A percentile compares a stretch with the other conserved stretches of the same genome.
phyloP scores from a whole-genome alignment of 2,329 filamentous ascomycete genomes.

The Colletotrichum lindemuthianum region DNA sequence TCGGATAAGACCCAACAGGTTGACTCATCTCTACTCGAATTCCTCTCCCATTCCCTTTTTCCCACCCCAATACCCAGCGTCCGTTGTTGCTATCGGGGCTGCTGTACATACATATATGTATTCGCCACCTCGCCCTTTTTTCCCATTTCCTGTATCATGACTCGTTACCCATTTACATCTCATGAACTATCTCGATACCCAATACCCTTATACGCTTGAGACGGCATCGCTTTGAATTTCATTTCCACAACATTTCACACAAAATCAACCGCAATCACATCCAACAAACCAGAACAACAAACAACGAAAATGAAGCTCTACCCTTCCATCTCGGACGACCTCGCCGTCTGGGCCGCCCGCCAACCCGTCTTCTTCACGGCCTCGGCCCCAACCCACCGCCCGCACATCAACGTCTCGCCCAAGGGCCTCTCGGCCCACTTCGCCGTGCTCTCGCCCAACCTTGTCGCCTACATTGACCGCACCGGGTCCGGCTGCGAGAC shows the following conservation, averaged over 20 bases:
- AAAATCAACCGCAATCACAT: neutral
- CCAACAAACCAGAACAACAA: neutral
- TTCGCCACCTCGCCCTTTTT: neutral
- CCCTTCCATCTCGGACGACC: slow-evolving; percentile 61
- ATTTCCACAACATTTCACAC: neutral
- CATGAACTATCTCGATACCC: slow-evolving; percentile 26
- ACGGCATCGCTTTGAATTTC: slow-evolving; percentile 14
- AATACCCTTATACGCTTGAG: slow-evolving; percentile 26
- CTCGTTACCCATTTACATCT: slow-evolving; percentile 22
- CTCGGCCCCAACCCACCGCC: slow-evolving; percentile 73
- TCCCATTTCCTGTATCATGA: slow-evolving; percentile 24
- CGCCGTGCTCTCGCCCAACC: slow-evolving; percentile 65
- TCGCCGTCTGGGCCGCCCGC: slow-evolving; percentile 70
- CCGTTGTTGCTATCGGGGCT: slow-evolving; percentile 4
- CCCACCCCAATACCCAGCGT: neutral
- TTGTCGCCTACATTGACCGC: slow-evolving; percentile 77
- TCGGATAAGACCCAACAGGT: slow-evolving; percentile 22
- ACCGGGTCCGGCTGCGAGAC: slow-evolving; percentile 82
- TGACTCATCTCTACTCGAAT: slow-evolving; percentile 23
- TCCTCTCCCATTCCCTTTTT: too few species aligned
- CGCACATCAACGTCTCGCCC: slow-evolving; percentile 80
- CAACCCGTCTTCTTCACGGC: slow-evolving; percentile 82
- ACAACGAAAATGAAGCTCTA: slow-evolving; percentile 66
- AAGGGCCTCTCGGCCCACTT: slow-evolving; percentile 76
- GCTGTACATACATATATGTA: slow-evolving; percentile 9